These are phyloP conservation scores for Perilla frutescens DNA, from an alignment of 257 asterid genomes.

Conservation along the genomic window DNA sequence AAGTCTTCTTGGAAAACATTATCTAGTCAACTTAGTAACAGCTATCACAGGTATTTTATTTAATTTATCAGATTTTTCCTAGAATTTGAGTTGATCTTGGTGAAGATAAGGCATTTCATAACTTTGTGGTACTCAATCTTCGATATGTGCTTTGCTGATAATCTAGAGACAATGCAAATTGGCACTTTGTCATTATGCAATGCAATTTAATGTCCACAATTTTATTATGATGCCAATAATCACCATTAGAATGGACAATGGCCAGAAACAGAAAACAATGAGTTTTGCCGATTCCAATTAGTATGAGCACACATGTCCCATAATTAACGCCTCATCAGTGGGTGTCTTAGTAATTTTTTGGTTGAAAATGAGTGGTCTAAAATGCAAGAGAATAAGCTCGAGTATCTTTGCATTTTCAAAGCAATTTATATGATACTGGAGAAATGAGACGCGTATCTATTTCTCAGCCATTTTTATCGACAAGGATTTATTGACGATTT, in stretches of 20 bases:
- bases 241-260: slow-evolving; percentile 7
- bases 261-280: background rate
- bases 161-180: background rate
- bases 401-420: background rate
- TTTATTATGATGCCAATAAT: background rate
- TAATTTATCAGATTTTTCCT: background rate
- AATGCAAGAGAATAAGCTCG: background rate
- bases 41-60: slow-evolving; percentile 1
- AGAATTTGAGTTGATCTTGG: background rate
- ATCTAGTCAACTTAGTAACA: background rate
- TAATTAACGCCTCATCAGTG: background rate
- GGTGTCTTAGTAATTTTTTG: slow-evolving; percentile 5
- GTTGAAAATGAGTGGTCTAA: background rate
- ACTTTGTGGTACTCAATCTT: background rate
- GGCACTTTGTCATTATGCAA: background rate
- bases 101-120: slow-evolving; percentile 2
- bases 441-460: slow-evolving; percentile 15
- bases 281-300: background rate
- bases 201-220: background rate
- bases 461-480: background rate
- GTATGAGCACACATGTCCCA: background rate
- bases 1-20: slow-evolving; percentile 2
- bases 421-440: background rate
- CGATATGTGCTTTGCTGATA: background rate
- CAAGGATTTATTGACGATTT: background rate